phyloP scores from a whole-genome alignment of 2,329 filamentous ascomycete genomes.

The Diaporthe destruens region DNA sequence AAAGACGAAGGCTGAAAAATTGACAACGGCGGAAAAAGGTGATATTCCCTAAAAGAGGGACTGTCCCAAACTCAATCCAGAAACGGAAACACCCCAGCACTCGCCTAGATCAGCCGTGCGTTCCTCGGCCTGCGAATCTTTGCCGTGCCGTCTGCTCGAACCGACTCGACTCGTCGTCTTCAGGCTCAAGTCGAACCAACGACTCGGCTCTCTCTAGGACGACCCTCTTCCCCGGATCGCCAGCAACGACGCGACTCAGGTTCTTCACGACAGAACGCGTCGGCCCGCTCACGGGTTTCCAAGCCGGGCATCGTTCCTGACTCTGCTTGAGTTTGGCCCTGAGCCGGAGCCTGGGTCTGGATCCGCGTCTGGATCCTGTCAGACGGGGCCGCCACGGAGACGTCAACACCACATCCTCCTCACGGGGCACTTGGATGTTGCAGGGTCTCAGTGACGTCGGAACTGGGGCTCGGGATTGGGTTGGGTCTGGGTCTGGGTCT shows the following conservation, averaged over 20 bases:
- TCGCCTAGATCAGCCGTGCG: slow-evolving; percentile 24
- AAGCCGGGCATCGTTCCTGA: not conserved
- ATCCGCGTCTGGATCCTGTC: slow-evolving; percentile 1
- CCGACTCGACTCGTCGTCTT: slow-evolving; percentile 31
- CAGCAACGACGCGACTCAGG: slow-evolving; percentile 37
- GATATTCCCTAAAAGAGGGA: not conserved
- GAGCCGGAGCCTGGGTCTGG: slow-evolving; percentile 6
- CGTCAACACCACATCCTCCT: slow-evolving; percentile 6
- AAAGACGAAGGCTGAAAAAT: not conserved
- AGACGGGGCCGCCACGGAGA: not conserved
- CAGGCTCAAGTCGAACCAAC: slow-evolving; percentile 27
- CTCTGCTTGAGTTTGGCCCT: slow-evolving; percentile 6
- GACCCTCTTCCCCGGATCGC: slow-evolving; percentile 35
- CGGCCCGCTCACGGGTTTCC: slow-evolving; percentile 11
- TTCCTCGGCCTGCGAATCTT: not conserved
- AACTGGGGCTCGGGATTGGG: slow-evolving; percentile 37
- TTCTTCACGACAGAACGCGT: slow-evolving; percentile 30
- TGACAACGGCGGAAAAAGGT: not conserved
- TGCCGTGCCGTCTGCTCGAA: slow-evolving; percentile 6
- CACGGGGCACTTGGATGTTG: slow-evolving; percentile 27
- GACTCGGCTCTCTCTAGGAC: slow-evolving; percentile 9
- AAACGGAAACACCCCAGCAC: slow-evolving; percentile 34
- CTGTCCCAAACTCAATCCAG: slow-evolving; percentile 34
- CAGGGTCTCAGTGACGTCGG: slow-evolving; percentile 31
- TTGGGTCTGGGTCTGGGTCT: not conserved